These are phyloP conservation scores for Nicotiana otophora DNA, from an alignment of 257 asterid genomes.

Conservation along the genomic window DNA sequence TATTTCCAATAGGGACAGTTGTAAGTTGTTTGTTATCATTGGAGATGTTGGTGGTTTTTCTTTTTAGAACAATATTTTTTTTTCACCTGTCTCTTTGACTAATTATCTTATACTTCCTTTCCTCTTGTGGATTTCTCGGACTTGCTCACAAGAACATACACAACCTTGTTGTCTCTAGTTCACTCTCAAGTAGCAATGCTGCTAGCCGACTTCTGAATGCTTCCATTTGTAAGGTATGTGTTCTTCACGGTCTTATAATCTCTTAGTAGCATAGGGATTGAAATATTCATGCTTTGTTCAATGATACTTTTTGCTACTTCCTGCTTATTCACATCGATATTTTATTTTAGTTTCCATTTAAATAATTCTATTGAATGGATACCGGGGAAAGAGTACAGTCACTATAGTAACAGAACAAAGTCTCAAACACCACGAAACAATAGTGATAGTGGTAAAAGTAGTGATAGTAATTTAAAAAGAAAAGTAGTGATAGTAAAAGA, in stretches of 20 bases:
- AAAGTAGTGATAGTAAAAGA: neutral
- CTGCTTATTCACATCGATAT: neutral
- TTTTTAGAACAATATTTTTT: neutral
- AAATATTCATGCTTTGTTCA: neutral
- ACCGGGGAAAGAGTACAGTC: neutral
- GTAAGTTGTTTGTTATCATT: constrained; percentile 47
- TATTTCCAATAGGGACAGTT: constrained; percentile 84
- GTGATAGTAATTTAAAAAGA: neutral
- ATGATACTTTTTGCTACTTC: neutral
- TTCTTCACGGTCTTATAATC: neutral
- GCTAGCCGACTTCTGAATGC: constrained; percentile 56
- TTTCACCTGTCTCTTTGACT: constrained; percentile 14
- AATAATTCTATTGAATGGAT: neutral
- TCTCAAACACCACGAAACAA: neutral
- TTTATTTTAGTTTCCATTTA: neutral
- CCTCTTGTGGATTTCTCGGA: constrained; percentile 21
- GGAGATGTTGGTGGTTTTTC: neutral
- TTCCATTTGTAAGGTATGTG: constrained; percentile 60
- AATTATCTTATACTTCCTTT: constrained; percentile 12
- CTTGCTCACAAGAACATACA: constrained; percentile 59
- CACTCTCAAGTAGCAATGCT: constrained; percentile 30
- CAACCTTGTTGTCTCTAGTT: constrained; percentile 35
- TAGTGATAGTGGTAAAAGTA: neutral
- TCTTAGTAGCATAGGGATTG: neutral
- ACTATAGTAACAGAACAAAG: neutral